Conservation (phyloP, 331 rosid species). For the Stylosanthes scabra region DNA sequence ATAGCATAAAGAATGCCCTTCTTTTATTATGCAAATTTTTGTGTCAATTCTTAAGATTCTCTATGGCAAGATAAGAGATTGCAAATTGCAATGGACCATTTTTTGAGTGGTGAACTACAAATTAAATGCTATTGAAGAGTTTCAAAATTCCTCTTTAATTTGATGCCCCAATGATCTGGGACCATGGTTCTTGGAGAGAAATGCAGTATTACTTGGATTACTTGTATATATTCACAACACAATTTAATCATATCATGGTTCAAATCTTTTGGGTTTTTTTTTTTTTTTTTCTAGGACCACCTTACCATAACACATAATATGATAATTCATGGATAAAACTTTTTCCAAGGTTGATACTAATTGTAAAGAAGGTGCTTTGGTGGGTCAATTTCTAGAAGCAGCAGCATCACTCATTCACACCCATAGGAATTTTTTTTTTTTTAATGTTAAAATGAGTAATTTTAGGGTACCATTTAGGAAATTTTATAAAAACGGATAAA, state of each 20-base stretch:
- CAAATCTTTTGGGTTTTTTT: slow-evolving; percentile 17
- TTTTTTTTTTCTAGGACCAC: slow-evolving; percentile 53
- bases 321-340: background rate
- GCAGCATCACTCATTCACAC: background rate
- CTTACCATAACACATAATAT: background rate
- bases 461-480: no score
- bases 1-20: slow-evolving; percentile 35
- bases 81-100: slow-evolving; percentile 48
- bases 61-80: slow-evolving; percentile 18
- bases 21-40: slow-evolving; percentile 1
- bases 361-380: background rate
- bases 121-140: background rate
- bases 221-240: background rate
- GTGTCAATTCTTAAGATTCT: slow-evolving; percentile 38
- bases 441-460: background rate
- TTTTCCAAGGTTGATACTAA: slow-evolving; percentile 11
- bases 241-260: background rate
- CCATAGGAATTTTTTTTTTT: background rate
- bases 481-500: no score
- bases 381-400: background rate
- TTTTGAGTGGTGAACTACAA: slow-evolving; percentile 33
- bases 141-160: slow-evolving; percentile 6
- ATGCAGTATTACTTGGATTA: background rate
- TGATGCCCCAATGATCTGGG: slow-evolving; percentile 23
- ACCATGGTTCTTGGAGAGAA: slow-evolving; percentile 32